Base-by-base conservation (phyloP, 2,329 filamentous ascomycete species). In the Neonectria magnoliae region DNA sequence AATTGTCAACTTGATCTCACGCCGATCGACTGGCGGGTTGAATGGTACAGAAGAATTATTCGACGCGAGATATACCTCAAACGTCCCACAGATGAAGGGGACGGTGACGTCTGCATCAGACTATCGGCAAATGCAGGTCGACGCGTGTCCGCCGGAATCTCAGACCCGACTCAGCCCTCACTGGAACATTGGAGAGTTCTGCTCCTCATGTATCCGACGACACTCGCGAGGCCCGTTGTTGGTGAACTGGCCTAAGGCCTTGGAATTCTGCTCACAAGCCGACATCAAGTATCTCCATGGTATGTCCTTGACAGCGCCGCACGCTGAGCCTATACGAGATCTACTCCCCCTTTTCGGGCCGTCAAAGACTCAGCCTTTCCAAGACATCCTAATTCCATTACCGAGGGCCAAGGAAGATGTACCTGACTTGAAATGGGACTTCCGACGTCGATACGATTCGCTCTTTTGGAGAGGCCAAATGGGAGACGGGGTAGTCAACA, bases 381-480 rank as follows among this genome's bases (percentile, higher is more conserved):
- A 86, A 67, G 93, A 97, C 75, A 92, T 97, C 36, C 78, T 94
- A 22, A 91, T 94, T 57, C 93, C 93, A 0, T 73, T 87, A 82
- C 84, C 71, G 57, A 58, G 64, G 84, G 86, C 27, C 14, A 63
- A 69, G 22, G 64, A 67, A 14, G 82, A 84, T 1, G 79, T 84
- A 4, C 81, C 83, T 0, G 80, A 83, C 36, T 72, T 81, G 5
- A 73, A 73, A 27, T 78, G 78, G 69, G 76, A 75, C 1, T 94
- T 92, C 67, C 73, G 79, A 0, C 80, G 88, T 52, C 93, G 94
- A 71, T 81, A 86, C 48, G 85, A 90, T 65, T 81, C 82, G 1
- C 81, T 95, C 4, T 91, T 91, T 77, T 97, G 93, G 93, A 88
- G 92, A 55, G 91, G 91, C n/a, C 83, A 84, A 11, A 88, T 90